Base-by-base conservation (phyloP, 2,329 filamentous ascomycete genomes). In the Aspergillus texensis region DNA sequence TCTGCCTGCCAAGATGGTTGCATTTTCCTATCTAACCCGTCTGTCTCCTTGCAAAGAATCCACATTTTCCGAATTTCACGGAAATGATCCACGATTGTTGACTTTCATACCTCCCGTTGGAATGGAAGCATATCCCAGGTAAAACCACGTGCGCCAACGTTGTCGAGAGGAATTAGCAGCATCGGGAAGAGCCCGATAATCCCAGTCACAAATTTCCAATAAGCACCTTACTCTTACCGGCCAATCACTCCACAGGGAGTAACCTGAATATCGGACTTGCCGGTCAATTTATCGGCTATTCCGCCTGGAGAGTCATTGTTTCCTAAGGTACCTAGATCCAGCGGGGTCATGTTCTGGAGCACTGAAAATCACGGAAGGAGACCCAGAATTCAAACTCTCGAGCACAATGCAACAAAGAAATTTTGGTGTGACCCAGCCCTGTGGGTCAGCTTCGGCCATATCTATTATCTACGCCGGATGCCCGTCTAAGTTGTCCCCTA, bases 1-100 rank as follows among this genome's bases (percentile, higher is more conserved):
- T 58, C 57, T 48, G 57, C 57, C 57, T 58, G 41, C 57, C 57
- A 36, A 58, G 45, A n/a, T 5, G 28, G 24, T 46, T 46, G 43
- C 26, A 24, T 57, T 45, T 45, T 43, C 34, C 12, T 28, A 34
- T 28, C 54, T 24, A 19, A 32, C 28, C 55, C 39, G 6, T n/a
- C 26, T 12, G 6, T 30, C 26, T 30, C 3, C 26, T 30, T 52
- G 26, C 26, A 30, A 11, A 52, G 6, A n/a, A 30, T 19, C 26
- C 26, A 52, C 6, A 32, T 30, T n/a, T n/a, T 30, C 48, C 48
- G 26, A 52, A 6, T 52, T 32, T 30, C 14, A n/a, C 16, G 48
- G 26, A 28, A 30, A 32, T 43, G 34, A 30, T 30, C n/a, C 55
- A 57, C 14, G 21, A n/a, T 36, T 21, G 43, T 21, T 46, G 43